phyloP scores from a whole-genome alignment of 352 stramenopile genomes.

The Pythium coloratum region DNA sequence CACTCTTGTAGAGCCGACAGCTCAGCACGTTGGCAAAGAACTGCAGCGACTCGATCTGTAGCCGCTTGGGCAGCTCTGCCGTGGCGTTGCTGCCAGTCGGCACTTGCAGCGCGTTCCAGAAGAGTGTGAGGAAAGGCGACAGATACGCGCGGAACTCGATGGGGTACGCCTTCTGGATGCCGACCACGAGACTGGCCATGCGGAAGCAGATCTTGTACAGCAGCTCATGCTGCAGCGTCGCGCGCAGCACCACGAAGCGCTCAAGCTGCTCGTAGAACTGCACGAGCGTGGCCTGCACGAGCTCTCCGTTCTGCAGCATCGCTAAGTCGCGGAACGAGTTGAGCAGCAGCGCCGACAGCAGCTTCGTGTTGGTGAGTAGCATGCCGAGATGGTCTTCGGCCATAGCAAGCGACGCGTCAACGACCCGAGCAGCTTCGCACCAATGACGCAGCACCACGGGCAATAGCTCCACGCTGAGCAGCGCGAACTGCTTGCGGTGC shows the following conservation, averaged over 20 bases:
- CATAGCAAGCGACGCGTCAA: conserved; percentile 13
- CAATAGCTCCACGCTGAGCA: conserved; percentile 67
- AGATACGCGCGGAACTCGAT: conserved; percentile 86
- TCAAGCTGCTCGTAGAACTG: conserved; percentile 76
- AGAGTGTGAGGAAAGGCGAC: conserved; percentile 59
- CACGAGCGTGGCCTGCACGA: conserved; percentile 58
- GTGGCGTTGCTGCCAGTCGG: conserved; percentile 13
- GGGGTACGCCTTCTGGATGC: conserved; percentile 74
- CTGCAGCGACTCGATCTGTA: conserved; percentile 77
- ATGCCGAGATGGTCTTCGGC: conserved; percentile 33
- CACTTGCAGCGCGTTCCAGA: conserved; percentile 54
- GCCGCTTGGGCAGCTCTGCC: conserved; percentile 15
- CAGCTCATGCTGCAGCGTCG: conserved; percentile 7
- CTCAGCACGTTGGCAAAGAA: conserved; percentile 84
- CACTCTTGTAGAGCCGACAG: conserved; percentile 79
- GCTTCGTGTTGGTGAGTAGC: conserved; percentile 57
- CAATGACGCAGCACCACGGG: conserved; percentile 65
- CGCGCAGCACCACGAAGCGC: conserved; percentile 45
- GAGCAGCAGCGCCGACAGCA: conserved; percentile 67
- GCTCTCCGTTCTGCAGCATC: conserved; percentile 49
- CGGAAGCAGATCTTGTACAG: conserved; percentile 72
- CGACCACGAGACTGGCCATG: conserved; percentile 64
- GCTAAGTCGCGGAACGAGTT: conserved; percentile 71
- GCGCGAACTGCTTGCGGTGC: conserved; percentile 80
- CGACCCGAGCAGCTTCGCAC: conserved; percentile 19